Evolutionary conservation across 2,329 filamentous ascomycete species (phyloP).

Genomic region (Myriangium duriaei): DNA sequence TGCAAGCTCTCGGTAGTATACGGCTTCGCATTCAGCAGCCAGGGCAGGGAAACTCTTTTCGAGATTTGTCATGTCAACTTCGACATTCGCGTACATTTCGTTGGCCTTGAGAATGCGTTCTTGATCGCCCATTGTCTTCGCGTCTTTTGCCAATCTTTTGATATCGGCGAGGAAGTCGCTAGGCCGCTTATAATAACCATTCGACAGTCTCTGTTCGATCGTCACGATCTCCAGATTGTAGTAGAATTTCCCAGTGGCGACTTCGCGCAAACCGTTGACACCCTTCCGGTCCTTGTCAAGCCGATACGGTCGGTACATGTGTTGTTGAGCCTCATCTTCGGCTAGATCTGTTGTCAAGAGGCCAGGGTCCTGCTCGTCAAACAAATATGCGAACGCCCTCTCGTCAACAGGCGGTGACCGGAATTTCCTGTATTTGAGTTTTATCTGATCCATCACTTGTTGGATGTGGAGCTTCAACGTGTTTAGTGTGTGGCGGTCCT

Average conservation of each 20-base stretch:
- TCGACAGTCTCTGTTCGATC: slow-evolving; percentile 91
- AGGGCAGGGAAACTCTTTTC: slow-evolving; percentile 51
- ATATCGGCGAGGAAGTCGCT: slow-evolving; percentile 85
- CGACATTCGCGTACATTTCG: slow-evolving; percentile 83
- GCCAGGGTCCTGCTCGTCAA: slow-evolving; percentile 67
- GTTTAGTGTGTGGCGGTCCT: slow-evolving; percentile 74
- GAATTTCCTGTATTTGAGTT: slow-evolving; percentile 79
- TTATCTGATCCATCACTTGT: slow-evolving; percentile 95
- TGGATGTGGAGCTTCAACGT: slow-evolving; percentile 79
- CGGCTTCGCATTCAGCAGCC: slow-evolving; percentile 63
- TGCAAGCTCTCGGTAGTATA: slow-evolving; percentile 61
- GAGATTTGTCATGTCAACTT: slow-evolving; percentile 77
- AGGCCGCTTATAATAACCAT: slow-evolving; percentile 87
- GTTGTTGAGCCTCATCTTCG: slow-evolving; percentile 39
- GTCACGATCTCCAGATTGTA: slow-evolving; percentile 90
- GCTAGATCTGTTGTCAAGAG: slow-evolving; percentile 48
- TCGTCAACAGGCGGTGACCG: slow-evolving; percentile 67
- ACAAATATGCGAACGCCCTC: slow-evolving; percentile 63
- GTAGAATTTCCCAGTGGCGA: slow-evolving; percentile 68
- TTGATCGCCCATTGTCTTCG: slow-evolving; percentile 68
- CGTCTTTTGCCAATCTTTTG: slow-evolving; percentile 71
- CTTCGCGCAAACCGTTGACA: slow-evolving; percentile 62
- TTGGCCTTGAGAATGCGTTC: slow-evolving; percentile 77
- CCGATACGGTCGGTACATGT: slow-evolving; percentile 58
- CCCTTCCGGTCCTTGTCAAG: slow-evolving; percentile 69